These are phyloP conservation scores for Phalaenopsis hybrid DNA, from an alignment of 116 monocot genomes.

Conservation along the genomic window DNA sequence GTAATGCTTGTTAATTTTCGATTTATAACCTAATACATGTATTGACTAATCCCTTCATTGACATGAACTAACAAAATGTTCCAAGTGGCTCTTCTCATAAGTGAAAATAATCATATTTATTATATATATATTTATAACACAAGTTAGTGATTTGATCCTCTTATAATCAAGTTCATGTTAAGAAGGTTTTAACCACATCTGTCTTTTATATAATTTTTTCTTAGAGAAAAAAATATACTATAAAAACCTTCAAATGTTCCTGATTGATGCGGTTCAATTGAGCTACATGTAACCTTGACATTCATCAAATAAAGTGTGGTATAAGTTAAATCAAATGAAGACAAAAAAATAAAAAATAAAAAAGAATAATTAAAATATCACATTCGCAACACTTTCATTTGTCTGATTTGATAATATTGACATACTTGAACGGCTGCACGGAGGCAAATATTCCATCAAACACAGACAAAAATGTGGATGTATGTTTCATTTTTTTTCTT, in stretches of 20 bases:
- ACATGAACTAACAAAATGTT: neutral
- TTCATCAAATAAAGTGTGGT: neutral
- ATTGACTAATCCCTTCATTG: neutral
- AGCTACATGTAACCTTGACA: neutral
- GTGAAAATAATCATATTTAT: neutral
- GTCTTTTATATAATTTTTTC: neutral
- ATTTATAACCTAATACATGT: neutral
- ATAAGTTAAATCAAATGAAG: neutral
- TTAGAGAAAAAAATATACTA: neutral
- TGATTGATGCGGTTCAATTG: neutral
- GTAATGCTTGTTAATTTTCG: conserved; percentile 24
- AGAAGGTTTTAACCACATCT: neutral
- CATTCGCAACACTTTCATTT: no score
- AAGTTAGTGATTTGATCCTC: neutral
- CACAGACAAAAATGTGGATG: no score
- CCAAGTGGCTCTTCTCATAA: neutral
- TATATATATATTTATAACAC: neutral
- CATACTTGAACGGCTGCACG: no score
- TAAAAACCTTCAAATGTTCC: neutral
- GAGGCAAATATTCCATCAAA: no score
- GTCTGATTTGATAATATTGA: no score
- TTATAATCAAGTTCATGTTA: neutral
- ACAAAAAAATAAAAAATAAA: neutral
- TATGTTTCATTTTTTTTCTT: neutral
- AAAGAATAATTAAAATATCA: no score